phyloP scores from a whole-genome alignment of 768 basidiomycete species.

The Russula compacta region DNA sequence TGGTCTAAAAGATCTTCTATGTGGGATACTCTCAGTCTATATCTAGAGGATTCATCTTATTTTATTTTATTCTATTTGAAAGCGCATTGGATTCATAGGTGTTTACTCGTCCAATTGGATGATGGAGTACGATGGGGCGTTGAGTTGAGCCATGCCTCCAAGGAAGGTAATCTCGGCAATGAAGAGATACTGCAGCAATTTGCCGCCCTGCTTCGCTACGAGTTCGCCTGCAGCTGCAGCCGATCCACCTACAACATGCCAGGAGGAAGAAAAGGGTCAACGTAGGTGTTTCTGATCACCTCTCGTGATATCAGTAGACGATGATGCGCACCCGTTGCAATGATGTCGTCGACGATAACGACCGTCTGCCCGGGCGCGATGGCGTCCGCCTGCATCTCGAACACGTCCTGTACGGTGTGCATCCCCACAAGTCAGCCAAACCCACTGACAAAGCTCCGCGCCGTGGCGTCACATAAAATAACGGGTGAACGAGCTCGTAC shows the following conservation, averaged over 20 bases:
- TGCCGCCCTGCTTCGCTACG: slow-evolving; percentile 71
- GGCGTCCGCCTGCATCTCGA: slow-evolving; percentile 89
- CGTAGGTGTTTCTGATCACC: background rate
- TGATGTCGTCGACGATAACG: slow-evolving; percentile 87
- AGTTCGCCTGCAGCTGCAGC: slow-evolving; percentile 90
- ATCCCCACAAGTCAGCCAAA: background rate
- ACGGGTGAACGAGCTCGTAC: slow-evolving; percentile 34
- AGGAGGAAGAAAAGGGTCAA: background rate
- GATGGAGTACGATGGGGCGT: slow-evolving; percentile 85
- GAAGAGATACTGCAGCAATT: slow-evolving; percentile 88
- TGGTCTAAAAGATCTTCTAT: slow-evolving; percentile 34
- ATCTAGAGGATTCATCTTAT: no score
- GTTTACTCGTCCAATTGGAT: slow-evolving; percentile 58
- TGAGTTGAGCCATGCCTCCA: slow-evolving; percentile 66
- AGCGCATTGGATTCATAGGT: no score
- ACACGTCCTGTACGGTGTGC: slow-evolving; percentile 54
- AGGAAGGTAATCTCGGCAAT: slow-evolving; percentile 77
- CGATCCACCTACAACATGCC: slow-evolving; percentile 60
- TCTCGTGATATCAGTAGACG: background rate
- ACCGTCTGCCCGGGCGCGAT: slow-evolving; percentile 78
- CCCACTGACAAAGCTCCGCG: background rate
- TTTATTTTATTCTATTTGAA: no score
- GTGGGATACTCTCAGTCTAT: background rate
- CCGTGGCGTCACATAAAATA: background rate
- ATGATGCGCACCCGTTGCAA: slow-evolving; percentile 71